Percentiles rank a stretch among this genome's conserved stretches.
Conservation (phyloP, 2,329 filamentous ascomycete genomes). For the Penicillium sp. region DNA sequence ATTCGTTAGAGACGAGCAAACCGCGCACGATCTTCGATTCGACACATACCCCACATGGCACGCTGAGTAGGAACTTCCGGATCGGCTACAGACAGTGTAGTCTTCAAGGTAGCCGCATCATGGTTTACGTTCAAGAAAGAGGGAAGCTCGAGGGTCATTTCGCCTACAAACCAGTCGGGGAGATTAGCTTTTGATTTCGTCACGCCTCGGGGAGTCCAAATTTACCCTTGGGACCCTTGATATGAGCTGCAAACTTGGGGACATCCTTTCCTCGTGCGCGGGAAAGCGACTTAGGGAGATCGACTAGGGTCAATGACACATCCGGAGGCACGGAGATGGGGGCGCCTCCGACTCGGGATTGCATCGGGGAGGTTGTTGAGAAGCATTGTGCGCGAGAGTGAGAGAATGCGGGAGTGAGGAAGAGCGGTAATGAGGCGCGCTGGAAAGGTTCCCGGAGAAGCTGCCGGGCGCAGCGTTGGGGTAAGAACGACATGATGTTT, state of each 20-base stretch:
- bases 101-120: conserved; percentile 62
- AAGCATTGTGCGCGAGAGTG: conserved; percentile 56
- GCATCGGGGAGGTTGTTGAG: conserved; percentile 64
- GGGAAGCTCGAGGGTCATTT: conserved; percentile 75
- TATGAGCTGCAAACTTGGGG: conserved; percentile 64
- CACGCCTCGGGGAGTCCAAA: not conserved
- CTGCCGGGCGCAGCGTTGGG: conserved; percentile 60
- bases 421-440: conserved; percentile 61
- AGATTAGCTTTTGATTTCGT: conserved; percentile 6
- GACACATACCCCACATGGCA: conserved; percentile 86
- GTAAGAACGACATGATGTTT: conserved; percentile 61
- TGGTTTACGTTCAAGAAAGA: conserved; percentile 71
- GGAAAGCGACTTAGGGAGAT: conserved; percentile 59
- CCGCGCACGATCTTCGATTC: not conserved
- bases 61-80: conserved; percentile 68
- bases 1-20: conserved; percentile 14
- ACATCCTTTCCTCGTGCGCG: conserved; percentile 62
- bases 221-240: conserved; percentile 77
- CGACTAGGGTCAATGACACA: conserved; percentile 69
- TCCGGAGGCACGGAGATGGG: conserved; percentile 78
- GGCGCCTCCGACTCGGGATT: conserved; percentile 82
- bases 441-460: conserved; percentile 50
- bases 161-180: conserved; percentile 50
- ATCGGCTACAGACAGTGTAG: conserved; percentile 69
- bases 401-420: conserved; percentile 70